phyloP scores from a whole-genome alignment of 192 early-diverging fungal genomes.

The Backusella mclennaniae region DNA sequence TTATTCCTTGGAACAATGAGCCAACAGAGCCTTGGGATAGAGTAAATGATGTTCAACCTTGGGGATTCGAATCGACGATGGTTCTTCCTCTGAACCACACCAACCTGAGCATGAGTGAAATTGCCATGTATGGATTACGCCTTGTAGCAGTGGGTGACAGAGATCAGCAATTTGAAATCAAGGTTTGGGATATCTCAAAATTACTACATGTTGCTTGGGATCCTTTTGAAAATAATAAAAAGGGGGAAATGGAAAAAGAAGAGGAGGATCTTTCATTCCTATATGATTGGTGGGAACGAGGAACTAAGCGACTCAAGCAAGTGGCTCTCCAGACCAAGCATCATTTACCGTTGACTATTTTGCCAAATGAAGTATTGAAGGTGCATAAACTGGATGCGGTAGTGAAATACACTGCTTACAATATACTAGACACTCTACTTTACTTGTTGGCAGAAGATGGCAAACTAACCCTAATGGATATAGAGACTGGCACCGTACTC shows the following conservation, averaged over 20 bases:
- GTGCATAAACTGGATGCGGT: slow-evolving; percentile 7
- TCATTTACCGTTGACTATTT: neutral
- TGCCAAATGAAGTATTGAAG: neutral
- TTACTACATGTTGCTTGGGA: slow-evolving; percentile 19
- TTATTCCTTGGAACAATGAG: slow-evolving; percentile 21
- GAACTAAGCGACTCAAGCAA: slow-evolving; percentile 3
- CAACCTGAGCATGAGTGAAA: neutral
- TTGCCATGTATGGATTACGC: slow-evolving; percentile 12
- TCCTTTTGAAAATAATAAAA: slow-evolving; percentile 3
- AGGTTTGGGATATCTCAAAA: slow-evolving; percentile 31
- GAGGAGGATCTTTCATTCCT: neutral
- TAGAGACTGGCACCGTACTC: slow-evolving; percentile 17
- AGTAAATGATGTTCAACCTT: slow-evolving; percentile 14
- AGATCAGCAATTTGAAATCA: slow-evolving; percentile 22
- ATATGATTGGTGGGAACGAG: slow-evolving; percentile 15
- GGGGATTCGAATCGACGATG: slow-evolving; percentile 30
- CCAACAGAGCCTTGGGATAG: neutral
- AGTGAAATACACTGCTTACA: slow-evolving; percentile 28
- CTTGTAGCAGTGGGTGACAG: slow-evolving; percentile 28
- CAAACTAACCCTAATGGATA: slow-evolving; percentile 19
- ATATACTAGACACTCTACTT: slow-evolving; percentile 9
- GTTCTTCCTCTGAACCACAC: slow-evolving; percentile 6
- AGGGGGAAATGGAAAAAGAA: neutral
- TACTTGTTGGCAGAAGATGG: slow-evolving; percentile 26
- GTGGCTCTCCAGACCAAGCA: neutral